These are phyloP conservation scores for Entrophospora sp. DNA, from an alignment of 192 early-diverging fungal genomes.

Conservation along the genomic window DNA sequence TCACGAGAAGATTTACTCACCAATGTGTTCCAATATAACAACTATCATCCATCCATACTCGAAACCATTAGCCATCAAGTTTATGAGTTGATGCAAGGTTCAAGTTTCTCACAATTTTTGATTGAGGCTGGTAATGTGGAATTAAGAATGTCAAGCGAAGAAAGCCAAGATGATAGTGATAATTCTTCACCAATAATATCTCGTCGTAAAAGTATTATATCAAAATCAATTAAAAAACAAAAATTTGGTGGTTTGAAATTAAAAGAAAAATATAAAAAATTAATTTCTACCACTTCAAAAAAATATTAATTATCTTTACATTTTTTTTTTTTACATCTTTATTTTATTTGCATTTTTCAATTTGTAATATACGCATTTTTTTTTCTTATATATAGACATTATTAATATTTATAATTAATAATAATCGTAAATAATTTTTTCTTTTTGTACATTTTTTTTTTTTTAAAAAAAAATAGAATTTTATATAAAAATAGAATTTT, in stretches of 20 bases:
- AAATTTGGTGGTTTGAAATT: constrained; percentile 9
- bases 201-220: neutral
- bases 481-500: no score
- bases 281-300: no score
- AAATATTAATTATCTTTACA: no score
- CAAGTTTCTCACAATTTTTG: constrained; percentile 4
- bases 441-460: no score
- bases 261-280: constrained; percentile 15
- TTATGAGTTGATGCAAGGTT: constrained; percentile 21
- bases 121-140: neutral
- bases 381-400: no score
- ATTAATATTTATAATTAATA: no score
- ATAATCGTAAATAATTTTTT: no score
- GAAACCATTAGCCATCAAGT: constrained; percentile 9
- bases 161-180: neutral
- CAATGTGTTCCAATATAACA: neutral
- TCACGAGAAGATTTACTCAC: constrained; percentile 14
- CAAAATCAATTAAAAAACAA: no score
- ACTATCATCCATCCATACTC: constrained; percentile 25
- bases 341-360: no score
- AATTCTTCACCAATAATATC: neutral
- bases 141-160: constrained; percentile 10
- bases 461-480: no score
- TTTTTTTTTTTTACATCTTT: no score
- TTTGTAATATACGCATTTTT: no score